These are phyloP conservation scores for Colletotrichum viniferum DNA, from an alignment of 2,329 filamentous ascomycete genomes.

Conservation along the genomic window DNA sequence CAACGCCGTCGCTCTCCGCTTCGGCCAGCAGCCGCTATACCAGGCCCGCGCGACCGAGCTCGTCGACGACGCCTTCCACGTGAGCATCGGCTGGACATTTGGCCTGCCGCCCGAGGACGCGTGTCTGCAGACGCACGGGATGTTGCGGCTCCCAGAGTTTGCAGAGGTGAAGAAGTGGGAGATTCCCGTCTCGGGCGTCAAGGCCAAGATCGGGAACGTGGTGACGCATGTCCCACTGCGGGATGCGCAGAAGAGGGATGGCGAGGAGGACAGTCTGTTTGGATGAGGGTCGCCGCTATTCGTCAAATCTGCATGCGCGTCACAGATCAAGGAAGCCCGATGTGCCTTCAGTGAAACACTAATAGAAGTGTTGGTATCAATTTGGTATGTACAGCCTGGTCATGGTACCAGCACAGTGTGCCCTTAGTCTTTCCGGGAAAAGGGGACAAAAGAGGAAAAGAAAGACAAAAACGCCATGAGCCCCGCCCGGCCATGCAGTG, in stretches of 20 bases:
- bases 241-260: neutral
- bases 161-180: constrained; percentile 42
- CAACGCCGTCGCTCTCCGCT: constrained; percentile 65
- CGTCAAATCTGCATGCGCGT: neutral
- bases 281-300: neutral
- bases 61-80: constrained; percentile 69
- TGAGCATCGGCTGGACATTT: constrained; percentile 88
- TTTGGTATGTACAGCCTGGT: neutral
- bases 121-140: constrained; percentile 35
- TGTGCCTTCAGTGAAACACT: neutral
- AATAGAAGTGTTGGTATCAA: neutral
- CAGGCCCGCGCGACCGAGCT: constrained; percentile 26
- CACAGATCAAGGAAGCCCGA: neutral
- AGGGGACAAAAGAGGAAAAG: neutral
- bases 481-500: constrained; percentile 2
- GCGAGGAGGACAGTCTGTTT: neutral
- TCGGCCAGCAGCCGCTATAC: constrained; percentile 77
- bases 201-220: constrained; percentile 76
- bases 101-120: constrained; percentile 52
- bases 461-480: neutral
- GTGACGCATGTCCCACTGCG: constrained; percentile 56
- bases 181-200: constrained; percentile 65
- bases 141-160: constrained; percentile 28
- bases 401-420: neutral
- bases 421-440: neutral